Evolutionary conservation across 1,284 basidiomycete genomes (phyloP).

Genomic region (Caloboletus firmus): DNA sequence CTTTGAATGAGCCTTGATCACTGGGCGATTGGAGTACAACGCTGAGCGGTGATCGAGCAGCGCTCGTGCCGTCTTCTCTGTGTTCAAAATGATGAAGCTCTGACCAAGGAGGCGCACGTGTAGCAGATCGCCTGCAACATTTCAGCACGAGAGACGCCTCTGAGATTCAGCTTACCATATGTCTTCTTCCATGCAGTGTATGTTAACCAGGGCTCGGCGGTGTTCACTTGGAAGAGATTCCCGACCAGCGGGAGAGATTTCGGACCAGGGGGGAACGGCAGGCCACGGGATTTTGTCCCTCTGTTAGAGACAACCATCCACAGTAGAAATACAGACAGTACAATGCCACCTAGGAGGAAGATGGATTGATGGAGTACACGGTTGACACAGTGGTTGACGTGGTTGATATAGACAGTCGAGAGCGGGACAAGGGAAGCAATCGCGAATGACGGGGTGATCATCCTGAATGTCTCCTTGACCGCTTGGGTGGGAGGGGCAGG

Average conservation of each 20-base stretch:
- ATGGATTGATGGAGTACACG: not conserved
- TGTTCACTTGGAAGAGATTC: conserved; percentile 22
- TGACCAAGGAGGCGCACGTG: conserved; percentile 26
- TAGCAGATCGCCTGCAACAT: conserved; percentile 20
- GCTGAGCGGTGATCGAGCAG: conserved; percentile 28
- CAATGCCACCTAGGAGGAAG: not conserved
- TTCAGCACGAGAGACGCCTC: not conserved
- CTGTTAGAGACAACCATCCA: conserved; percentile 1
- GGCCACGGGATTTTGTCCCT: not conserved
- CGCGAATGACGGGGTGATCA: not conserved
- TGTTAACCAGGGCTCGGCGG: conserved; percentile 24
- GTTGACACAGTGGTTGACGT: not conserved
- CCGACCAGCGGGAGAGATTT: conserved; percentile 24
- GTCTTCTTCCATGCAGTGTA: conserved; percentile 24
- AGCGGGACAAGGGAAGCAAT: conserved; percentile 8
- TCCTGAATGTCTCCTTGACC: not conserved
- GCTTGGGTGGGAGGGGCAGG: conserved; percentile 3
- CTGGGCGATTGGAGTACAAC: conserved; percentile 28
- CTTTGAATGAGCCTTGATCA: conserved; percentile 17
- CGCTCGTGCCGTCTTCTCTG: conserved; percentile 25
- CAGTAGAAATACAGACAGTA: not conserved
- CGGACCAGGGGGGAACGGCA: conserved; percentile 24
- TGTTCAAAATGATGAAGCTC: conserved; percentile 24
- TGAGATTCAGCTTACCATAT: conserved; percentile 13
- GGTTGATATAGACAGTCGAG: not conserved